Evolutionary conservation across 441 rosid species (phyloP).

Genomic region (Viola pubescens): DNA sequence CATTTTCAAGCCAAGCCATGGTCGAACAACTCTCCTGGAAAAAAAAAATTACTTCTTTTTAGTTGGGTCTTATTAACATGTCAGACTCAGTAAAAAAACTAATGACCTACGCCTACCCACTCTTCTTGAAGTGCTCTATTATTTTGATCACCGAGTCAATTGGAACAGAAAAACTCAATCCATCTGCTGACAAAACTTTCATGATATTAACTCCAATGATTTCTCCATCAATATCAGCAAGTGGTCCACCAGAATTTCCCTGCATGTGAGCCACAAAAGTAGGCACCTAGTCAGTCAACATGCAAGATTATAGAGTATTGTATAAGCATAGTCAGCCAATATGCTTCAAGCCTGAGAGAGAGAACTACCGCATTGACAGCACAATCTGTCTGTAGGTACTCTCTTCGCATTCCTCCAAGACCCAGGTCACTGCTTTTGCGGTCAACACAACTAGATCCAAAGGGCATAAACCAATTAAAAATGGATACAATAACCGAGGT

Average conservation of each 20-base stretch:
- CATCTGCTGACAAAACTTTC: slow-evolving; percentile 78
- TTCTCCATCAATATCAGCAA: slow-evolving; percentile 84
- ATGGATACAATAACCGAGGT: neutral
- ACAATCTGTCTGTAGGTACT: slow-evolving; percentile 80
- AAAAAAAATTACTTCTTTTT: neutral
- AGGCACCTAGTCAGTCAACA: neutral
- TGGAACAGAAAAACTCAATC: slow-evolving; percentile 73
- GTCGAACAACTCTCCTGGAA: slow-evolving; percentile 80
- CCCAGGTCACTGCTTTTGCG: slow-evolving; percentile 97
- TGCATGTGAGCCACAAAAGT: slow-evolving; percentile 15
- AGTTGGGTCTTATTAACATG: neutral
- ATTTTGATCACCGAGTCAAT: slow-evolving; percentile 68
- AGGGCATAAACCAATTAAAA: slow-evolving; percentile 3
- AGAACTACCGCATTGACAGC: slow-evolving; percentile 61
- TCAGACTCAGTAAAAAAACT: neutral
- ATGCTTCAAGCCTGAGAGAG: slow-evolving; percentile 4
- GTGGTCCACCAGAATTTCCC: slow-evolving; percentile 97
- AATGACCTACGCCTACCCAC: slow-evolving; percentile 55
- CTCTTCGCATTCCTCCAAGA: slow-evolving; percentile 75
- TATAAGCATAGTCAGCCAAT: neutral
- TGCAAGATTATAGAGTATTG: neutral
- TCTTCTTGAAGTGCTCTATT: slow-evolving; percentile 67
- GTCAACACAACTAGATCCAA: slow-evolving; percentile 59
- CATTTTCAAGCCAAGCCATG: slow-evolving; percentile 94
- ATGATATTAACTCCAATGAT: slow-evolving; percentile 75